Evolutionary conservation across 2,329 filamentous ascomycete species (phyloP).

Genomic region (Metarhizium album): DNA sequence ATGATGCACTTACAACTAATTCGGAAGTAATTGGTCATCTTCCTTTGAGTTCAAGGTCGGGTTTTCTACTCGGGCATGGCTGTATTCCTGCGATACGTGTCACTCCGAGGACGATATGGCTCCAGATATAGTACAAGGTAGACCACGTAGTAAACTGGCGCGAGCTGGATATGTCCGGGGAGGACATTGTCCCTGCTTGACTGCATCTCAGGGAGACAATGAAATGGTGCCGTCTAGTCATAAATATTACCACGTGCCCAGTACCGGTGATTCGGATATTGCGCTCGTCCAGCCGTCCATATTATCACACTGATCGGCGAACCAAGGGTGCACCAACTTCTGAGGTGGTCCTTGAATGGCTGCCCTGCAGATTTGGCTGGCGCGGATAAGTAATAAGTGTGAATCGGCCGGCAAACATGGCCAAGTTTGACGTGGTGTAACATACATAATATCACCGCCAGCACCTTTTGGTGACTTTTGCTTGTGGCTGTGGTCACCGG

Average conservation of each 20-base stretch:
- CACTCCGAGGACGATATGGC: background rate
- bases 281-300: background rate
- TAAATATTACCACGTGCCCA: background rate
- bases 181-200: background rate
- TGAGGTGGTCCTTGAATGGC: background rate
- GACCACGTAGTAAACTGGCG: background rate
- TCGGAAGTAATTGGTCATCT: background rate
- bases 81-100: background rate
- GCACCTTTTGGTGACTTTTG: background rate
- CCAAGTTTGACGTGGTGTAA: background rate
- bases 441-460: background rate
- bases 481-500: background rate
- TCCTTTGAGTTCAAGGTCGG: background rate
- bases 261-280: background rate
- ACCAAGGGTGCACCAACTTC: background rate
- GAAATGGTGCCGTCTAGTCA: background rate
- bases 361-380: background rate
- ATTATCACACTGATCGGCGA: background rate
- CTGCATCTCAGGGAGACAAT: background rate
- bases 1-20: background rate
- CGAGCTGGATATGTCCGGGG: background rate
- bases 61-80: background rate
- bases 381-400: no score
- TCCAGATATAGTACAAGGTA: background rate
- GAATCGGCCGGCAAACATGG: background rate